Conservation (phyloP, 2,329 filamentous ascomycete genomes). For the Penicillium sp. region DNA sequence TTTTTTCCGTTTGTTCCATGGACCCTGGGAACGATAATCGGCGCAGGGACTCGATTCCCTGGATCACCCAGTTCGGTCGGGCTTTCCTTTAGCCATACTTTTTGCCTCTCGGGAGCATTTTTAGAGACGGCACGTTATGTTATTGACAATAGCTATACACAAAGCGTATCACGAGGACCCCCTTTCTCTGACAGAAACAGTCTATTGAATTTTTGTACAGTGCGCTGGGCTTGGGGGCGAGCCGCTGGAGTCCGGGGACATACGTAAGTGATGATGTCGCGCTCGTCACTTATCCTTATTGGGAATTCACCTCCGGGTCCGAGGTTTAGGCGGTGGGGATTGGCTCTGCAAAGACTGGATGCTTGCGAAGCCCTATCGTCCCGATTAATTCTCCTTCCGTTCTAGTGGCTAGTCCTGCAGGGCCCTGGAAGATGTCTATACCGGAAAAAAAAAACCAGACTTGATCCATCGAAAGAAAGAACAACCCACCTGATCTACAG, state of each 20-base stretch:
- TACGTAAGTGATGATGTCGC: slow-evolving; percentile 29
- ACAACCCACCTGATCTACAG: not conserved
- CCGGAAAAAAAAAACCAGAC: not conserved
- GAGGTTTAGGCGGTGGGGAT: slow-evolving; percentile 11
- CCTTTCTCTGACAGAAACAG: not conserved
- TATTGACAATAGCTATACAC: not conserved
- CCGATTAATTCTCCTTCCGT: not conserved
- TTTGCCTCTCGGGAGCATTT: not conserved
- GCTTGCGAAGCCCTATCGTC: slow-evolving; percentile 3
- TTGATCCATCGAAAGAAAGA: not conserved
- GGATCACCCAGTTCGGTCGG: slow-evolving; percentile 6
- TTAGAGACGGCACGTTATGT: not conserved
- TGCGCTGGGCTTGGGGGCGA: not conserved
- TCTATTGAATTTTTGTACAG: not conserved
- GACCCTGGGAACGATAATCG: slow-evolving; percentile 13
- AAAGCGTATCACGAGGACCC: not conserved
- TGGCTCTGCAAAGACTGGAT: not conserved
- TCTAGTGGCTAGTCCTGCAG: not conserved
- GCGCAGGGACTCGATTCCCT: slow-evolving; percentile 4
- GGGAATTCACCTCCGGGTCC: slow-evolving; percentile 18
- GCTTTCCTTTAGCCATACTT: slow-evolving; percentile 8
- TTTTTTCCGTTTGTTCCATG: slow-evolving; percentile 8
- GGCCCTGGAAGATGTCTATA: not conserved
- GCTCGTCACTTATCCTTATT: slow-evolving; percentile 12
- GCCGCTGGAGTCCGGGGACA: slow-evolving; percentile 11